Evolutionary conservation across 495 filamentous ascomycete genomes (phyloP), one percentile per base, ranked within the genome.

Genomic region (Cryomyces antarcticus): DNA sequence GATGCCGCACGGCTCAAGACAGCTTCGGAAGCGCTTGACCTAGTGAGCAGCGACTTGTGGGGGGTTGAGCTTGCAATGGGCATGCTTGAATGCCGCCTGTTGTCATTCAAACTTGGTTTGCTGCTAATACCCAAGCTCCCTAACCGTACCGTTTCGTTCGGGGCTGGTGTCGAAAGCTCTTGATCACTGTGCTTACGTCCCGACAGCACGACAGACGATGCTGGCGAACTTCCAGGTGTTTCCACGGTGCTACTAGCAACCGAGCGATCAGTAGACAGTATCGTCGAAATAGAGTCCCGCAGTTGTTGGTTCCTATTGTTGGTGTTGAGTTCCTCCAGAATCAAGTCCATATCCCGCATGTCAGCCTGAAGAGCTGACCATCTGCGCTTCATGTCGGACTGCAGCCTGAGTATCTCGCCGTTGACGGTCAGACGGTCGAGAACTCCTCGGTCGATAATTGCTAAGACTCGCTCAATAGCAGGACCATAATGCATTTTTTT

Each of bases 401-500:
- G 73, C 28, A 96, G 63, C 11, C 82, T 71, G 28, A 93, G 56
- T 45, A 94, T 86, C 61, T 97, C 89, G 28, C 89, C 87, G 51
- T 96, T 95, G 38, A 96, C 82, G 2, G 88, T 95, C 33, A 92
- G 62, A 10, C 89, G 75, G 50, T 95, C 84, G 51, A 79, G 80
- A 47, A 95, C 77, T 13, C 87, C 89, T 54, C 84, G 88, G 46
- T 89, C 82, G 37, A 95, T 93, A 56, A 96, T 89, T 13, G 73
- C 71, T 36, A 95, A 62, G 9, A 95, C 82, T 38, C 84, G 74
- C 55, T 87, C 83, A 51, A 97, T 93, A 3, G 89, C 84, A n/a
- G 84, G 82, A 5, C 86, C 78, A 55, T 95, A 97, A 57, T 96
- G 88, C 48, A 75, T 73, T 57, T 86, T 93, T 66, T 95, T 97